Percentiles rank a stretch among this genome's conserved stretches.
Conservation (phyloP, 2,329 filamentous ascomycete genomes). For the Rhynchosporium graminicola region DNA sequence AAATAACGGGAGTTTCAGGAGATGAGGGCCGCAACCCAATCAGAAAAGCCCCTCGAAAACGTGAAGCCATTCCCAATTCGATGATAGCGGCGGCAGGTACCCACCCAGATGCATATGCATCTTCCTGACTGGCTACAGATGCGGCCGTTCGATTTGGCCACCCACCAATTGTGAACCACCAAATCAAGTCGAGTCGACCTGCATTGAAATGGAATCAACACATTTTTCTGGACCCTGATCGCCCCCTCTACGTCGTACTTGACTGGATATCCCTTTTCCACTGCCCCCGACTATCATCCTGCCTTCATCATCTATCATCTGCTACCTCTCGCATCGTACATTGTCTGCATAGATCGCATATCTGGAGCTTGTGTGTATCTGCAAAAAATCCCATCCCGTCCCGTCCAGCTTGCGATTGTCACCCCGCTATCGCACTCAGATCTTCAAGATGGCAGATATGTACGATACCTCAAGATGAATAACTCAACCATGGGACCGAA, state of each 20-base stretch:
- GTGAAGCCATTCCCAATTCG: conserved; percentile 10
- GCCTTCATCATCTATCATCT: background rate
- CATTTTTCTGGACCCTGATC: conserved; percentile 10
- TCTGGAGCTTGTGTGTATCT: conserved; percentile 12
- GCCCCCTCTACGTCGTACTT: no score
- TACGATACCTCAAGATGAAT: conserved; percentile 21
- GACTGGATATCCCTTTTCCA: background rate
- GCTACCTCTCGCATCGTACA: conserved; percentile 4
- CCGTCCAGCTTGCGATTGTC: conserved; percentile 7
- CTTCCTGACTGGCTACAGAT: conserved; percentile 2
- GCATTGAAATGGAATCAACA: background rate
- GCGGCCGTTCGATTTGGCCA: conserved; percentile 5
- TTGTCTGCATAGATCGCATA: conserved; percentile 18
- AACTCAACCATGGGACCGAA: background rate
- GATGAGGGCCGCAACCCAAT: conserved; percentile 11
- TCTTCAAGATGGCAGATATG: conserved; percentile 29
- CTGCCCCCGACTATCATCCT: background rate
- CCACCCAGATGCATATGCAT: background rate
- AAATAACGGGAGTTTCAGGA: conserved; percentile 4
- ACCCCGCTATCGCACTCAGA: conserved; percentile 14
- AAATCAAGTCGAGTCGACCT: conserved; percentile 4
- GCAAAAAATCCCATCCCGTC: conserved; percentile 9
- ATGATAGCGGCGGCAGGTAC: conserved; percentile 5
- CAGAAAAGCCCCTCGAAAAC: conserved; percentile 8
- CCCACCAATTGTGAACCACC: background rate